Percentiles rank a stretch among this genome's conserved stretches.
phyloP scores from a whole-genome alignment of 2,329 filamentous ascomycete species.

The Colletotrichum falcatum region DNA sequence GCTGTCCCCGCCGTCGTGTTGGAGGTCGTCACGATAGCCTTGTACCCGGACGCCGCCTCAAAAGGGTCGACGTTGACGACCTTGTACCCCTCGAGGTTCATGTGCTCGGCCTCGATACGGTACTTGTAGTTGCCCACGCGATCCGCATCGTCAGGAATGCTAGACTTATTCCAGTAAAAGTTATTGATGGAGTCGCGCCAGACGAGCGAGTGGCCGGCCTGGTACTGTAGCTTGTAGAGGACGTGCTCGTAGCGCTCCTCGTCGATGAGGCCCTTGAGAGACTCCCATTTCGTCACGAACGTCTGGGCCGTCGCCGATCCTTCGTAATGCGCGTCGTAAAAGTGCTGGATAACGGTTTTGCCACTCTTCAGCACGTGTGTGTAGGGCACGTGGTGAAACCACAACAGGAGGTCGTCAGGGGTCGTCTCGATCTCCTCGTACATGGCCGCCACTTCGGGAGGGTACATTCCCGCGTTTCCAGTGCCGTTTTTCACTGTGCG shows the following conservation, averaged over 20 bases:
- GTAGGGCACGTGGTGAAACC: constrained; percentile 81
- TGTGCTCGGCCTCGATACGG: constrained; percentile 76
- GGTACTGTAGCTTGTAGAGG: constrained; percentile 70
- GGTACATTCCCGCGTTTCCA: constrained; percentile 74
- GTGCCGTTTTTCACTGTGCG: constrained; percentile 77
- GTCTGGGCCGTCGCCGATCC: constrained; percentile 71
- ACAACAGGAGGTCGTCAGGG: constrained; percentile 75
- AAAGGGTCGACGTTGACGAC: constrained; percentile 63
- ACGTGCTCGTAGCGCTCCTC: constrained; percentile 69
- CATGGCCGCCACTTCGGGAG: constrained; percentile 65
- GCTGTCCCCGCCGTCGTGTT: constrained; percentile 65
- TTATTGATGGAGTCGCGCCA: constrained; percentile 76
- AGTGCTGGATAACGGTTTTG: constrained; percentile 76
- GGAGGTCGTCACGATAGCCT: constrained; percentile 65
- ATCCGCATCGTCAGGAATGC: constrained; percentile 66
- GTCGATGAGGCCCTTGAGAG: constrained; percentile 68
- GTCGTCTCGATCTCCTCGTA: constrained; percentile 73
- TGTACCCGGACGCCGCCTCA: constrained; percentile 68
- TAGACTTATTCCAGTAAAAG: constrained; percentile 72
- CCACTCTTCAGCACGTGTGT: constrained; percentile 71
- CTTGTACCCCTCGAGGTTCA: constrained; percentile 70
- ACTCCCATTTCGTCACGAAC: constrained; percentile 67
- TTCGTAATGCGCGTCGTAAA: constrained; percentile 72
- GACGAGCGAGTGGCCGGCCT: constrained; percentile 76
- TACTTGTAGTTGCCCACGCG: constrained; percentile 72